Base-by-base conservation (phyloP, 495 filamentous ascomycete species). In the Penicillium paradoxum region DNA sequence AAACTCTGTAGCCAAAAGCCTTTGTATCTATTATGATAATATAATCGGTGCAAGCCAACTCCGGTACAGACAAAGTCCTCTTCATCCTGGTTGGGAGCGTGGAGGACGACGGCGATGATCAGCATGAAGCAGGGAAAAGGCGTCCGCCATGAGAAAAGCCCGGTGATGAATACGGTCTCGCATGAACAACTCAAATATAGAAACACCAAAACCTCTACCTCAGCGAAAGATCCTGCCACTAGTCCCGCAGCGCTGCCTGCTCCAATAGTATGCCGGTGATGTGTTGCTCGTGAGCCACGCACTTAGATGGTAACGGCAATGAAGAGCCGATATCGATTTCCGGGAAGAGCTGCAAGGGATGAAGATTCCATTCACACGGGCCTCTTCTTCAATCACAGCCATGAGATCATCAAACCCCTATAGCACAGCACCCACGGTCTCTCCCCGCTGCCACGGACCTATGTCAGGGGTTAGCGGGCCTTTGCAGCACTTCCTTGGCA, bases 101-200 rank as follows among this genome's bases (percentile, higher is more conserved):
- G 13, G 67, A 67, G 65, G 30, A 78, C 69, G 19, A 71, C 68
- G 21, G 77, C 72, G 22, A 76, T 79, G 58, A 81, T 81, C 49
- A 83, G 65, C 50, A 75, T 75, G 57, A 76, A 75, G n/a, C n/a
- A 2, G 73, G 18, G 70, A 64, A 47, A 73, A 54, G 42, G 79
- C 75, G n/a, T 77, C 78, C 25, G 71, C 64, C 52, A 82, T 77
- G 56, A 83, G 73, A 3, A 79, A 71, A 9, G 70, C 70, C 9
- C 79, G 70, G 21, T 80, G 76, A 5, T 81, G 80, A 49, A 77
- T 65, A 6, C 70, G 68, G 51, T 83, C 79, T 47, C 83, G 71
- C 25, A 79, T 69, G 24, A 79, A 74, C 37, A 75, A 65, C 10
- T 66, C 60, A 62, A 75, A 59, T 47, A 74, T 70, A 33, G 61